Conservation (phyloP, 305 asterid genomes). For the Plantago coronopus region DNA sequence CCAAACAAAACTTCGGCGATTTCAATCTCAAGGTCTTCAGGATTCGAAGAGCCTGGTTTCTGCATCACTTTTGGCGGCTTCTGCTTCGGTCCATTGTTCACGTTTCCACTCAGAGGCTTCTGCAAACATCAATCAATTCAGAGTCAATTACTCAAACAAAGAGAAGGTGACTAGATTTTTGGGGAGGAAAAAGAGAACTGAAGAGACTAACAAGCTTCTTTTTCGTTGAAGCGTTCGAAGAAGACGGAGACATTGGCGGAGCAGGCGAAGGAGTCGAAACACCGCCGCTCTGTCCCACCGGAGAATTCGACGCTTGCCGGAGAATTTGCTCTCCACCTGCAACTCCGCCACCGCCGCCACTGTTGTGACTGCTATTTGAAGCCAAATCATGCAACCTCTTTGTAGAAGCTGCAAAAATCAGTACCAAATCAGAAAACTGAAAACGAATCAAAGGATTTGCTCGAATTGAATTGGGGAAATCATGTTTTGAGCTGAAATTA, state of each 20-base stretch:
- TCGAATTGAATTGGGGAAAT: too few relatives aligned
- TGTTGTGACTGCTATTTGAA: slow-evolving; percentile 36
- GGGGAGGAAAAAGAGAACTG: not conserved
- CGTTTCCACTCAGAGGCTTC: slow-evolving; percentile 49
- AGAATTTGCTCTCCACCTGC: slow-evolving; percentile 55
- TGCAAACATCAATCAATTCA: slow-evolving; percentile 25
- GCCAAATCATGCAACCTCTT: slow-evolving; percentile 95
- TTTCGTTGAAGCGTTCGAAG: slow-evolving; percentile 64
- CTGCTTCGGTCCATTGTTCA: slow-evolving; percentile 47
- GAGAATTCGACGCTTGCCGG: slow-evolving; percentile 58
- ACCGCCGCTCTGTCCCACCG: slow-evolving; percentile 42
- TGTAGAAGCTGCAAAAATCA: slow-evolving; percentile 51
- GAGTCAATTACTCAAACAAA: not conserved
- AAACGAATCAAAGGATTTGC: not conserved
- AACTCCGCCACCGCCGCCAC: slow-evolving; percentile 36
- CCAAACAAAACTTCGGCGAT: slow-evolving; percentile 89
- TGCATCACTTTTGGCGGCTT: slow-evolving; percentile 62
- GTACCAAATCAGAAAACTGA: not conserved
- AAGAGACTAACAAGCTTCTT: slow-evolving; percentile 72
- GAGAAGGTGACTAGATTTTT: too few relatives aligned
- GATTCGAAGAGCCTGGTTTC: slow-evolving; percentile 57
- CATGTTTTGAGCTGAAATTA: slow-evolving; percentile 19
- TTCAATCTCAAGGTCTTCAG: slow-evolving; percentile 90
- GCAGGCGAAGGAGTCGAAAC: slow-evolving; percentile 45
- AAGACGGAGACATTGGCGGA: slow-evolving; percentile 78